phyloP scores from a whole-genome alignment of 306 rosid genomes.

The Glycine tomentella region DNA sequence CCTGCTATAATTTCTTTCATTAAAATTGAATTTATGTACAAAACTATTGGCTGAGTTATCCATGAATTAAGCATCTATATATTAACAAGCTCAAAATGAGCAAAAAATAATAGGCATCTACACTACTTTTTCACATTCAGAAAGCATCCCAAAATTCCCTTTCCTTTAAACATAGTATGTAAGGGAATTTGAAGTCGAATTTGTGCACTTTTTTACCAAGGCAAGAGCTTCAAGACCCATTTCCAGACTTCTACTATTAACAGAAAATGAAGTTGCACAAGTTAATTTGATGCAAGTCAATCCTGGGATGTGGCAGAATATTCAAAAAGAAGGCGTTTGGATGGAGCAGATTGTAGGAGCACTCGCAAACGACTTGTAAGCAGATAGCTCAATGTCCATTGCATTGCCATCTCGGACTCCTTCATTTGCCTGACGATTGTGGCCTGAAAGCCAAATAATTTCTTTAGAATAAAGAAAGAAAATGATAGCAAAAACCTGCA shows the following conservation, averaged over 20 bases:
- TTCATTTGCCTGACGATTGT: slow-evolving; percentile 90
- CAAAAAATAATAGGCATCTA: slow-evolving; percentile 53
- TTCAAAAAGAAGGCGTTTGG: slow-evolving; percentile 85
- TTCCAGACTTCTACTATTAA: not conserved
- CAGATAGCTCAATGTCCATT: slow-evolving; percentile 90
- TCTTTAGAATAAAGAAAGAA: slow-evolving; percentile 24
- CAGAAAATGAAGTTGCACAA: not conserved
- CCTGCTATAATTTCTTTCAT: slow-evolving; percentile 47
- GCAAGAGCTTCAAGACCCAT: not conserved
- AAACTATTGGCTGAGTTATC: slow-evolving; percentile 10
- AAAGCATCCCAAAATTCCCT: slow-evolving; percentile 9
- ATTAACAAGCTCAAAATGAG: slow-evolving; percentile 64
- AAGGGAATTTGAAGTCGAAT: slow-evolving; percentile 11
- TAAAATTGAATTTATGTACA: slow-evolving; percentile 54
- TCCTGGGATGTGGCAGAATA: slow-evolving; percentile 89
- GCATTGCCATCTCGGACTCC: slow-evolving; percentile 96
- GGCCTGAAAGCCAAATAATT: slow-evolving; percentile 57
- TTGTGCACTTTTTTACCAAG: not conserved
- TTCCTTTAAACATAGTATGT: not conserved
- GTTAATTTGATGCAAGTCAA: slow-evolving; percentile 20
- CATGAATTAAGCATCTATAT: slow-evolving; percentile 38
- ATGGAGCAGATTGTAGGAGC: slow-evolving; percentile 89
- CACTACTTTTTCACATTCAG: slow-evolving; percentile 39
- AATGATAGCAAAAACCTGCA: not conserved
- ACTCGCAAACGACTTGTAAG: slow-evolving; percentile 86